Percentiles rank a stretch among this genome's conserved stretches.
These are phyloP conservation scores for Phytophthora citricola DNA, from an alignment of 352 stramenopile genomes.

Conservation along the genomic window DNA sequence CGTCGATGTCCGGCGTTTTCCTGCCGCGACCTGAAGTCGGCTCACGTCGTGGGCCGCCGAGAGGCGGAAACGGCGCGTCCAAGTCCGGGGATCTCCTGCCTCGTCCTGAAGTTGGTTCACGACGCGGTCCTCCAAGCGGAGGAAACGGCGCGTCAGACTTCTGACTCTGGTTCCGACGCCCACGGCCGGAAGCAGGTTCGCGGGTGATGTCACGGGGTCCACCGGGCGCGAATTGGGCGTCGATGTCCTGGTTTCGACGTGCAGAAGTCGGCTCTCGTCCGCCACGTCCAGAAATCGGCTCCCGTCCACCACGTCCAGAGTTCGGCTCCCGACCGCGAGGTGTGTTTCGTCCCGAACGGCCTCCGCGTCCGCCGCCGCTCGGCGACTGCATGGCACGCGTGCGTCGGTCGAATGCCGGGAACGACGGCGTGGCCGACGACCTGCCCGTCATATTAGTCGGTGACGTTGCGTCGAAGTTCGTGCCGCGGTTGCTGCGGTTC, in stretches of 20 bases:
- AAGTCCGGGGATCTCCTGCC: slow-evolving; percentile 4
- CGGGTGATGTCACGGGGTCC: slow-evolving; percentile 2
- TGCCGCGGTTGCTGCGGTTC: slow-evolving; percentile 14
- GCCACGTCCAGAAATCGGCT: slow-evolving; percentile 6
- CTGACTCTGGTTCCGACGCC: slow-evolving; percentile 2
- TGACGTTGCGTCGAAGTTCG: slow-evolving; percentile 25
- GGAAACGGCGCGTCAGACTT: slow-evolving; percentile 4
- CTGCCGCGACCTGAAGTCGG: slow-evolving; percentile 20
- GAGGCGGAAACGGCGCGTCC: slow-evolving; percentile 4
- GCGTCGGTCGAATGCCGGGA: slow-evolving; percentile 40
- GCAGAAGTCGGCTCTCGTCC: background rate
- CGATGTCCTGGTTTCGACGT: slow-evolving; percentile 27
- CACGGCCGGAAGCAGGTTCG: slow-evolving; percentile 18
- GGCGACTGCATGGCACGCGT: slow-evolving; percentile 30
- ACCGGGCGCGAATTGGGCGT: slow-evolving; percentile 11
- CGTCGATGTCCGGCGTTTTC: slow-evolving; percentile 14
- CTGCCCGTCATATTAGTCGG: slow-evolving; percentile 31
- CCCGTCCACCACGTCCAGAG: slow-evolving; percentile 3
- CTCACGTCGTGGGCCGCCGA: slow-evolving; percentile 10
- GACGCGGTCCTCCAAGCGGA: slow-evolving; percentile 1
- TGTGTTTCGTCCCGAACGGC: slow-evolving; percentile 5
- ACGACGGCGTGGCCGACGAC: slow-evolving; percentile 32
- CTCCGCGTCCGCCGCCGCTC: background rate
- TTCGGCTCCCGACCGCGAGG: slow-evolving; percentile 1
- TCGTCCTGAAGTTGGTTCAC: slow-evolving; percentile 19